These are phyloP conservation scores for Oxyria digyna DNA, from an alignment of 148 eudicot species.

Conservation along the genomic window DNA sequence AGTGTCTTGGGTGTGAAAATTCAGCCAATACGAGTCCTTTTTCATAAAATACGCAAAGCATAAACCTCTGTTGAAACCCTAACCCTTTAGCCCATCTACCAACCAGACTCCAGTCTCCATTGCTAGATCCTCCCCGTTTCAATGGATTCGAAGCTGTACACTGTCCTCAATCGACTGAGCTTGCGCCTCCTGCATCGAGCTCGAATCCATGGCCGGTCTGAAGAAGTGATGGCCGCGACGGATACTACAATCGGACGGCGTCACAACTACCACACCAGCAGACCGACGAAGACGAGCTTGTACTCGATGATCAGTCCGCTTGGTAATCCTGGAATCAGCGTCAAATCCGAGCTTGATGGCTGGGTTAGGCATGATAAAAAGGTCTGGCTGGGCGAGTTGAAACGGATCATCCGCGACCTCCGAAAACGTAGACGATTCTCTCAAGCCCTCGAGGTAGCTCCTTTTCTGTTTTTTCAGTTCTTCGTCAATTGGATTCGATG, in stretches of 20 bases:
- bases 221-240: background rate
- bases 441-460: constrained; percentile 78
- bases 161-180: constrained; percentile 14
- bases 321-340: constrained; percentile 40
- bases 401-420: constrained; percentile 59
- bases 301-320: constrained; percentile 64
- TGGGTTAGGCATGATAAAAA: constrained; percentile 53
- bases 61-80: constrained; percentile 3
- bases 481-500: background rate
- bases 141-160: constrained; percentile 17
- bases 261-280: constrained; percentile 22
- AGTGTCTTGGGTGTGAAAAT: background rate
- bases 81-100: background rate
- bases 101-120: background rate
- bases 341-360: constrained; percentile 51
- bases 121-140: background rate
- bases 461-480: background rate
- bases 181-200: constrained; percentile 13
- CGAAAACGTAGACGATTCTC: constrained; percentile 67
- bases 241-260: background rate
- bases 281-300: constrained; percentile 23
- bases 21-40: background rate
- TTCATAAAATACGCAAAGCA: background rate
- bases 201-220: constrained; percentile 6
- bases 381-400: constrained; percentile 45